Base-by-base conservation (phyloP, 1,139 yeast species). In the Yamadazyma diddensiae region DNA sequence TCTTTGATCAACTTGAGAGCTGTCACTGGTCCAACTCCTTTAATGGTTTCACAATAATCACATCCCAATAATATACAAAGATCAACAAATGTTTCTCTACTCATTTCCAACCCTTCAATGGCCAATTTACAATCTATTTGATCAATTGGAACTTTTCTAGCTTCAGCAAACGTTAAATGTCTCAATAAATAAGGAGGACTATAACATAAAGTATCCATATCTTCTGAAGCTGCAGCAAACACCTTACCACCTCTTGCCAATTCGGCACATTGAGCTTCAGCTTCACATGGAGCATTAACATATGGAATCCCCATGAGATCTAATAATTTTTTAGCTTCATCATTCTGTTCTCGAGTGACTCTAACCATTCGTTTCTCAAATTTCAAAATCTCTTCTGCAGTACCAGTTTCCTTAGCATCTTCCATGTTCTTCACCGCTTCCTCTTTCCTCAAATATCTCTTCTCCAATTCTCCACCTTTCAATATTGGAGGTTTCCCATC, bases 191-290 rank as follows among this genome's bases (percentile, higher is more conserved):
- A 78, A 2, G 96, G 94, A 2, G 97, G 86, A 35, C 79, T 80
- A 55, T 92, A 92, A 51, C 97, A 92, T 36, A 92, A 59, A 0
- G 98, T 94, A 60, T 92, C 99, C 98, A 92, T 92, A 75, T 92
- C 99, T 56, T 92, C 99, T 3, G 95, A 85, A 1, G 97, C 99
- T 2, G 98, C 96, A 9, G 95, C 98, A 55, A 80, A 92, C 0
- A 92, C 97, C 52, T 82, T 82, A 4, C 95, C 97, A 11, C 79
- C 77, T 39, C 79, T 76, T 2, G 97, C 97, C 36, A 92, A 63
- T 44, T 80, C 94, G 0, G 98, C 98, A 65, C 98, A 92, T 52
- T 92, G 97, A 0, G 98, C 96, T 55, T 92, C 99, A 0, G 99
- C 99, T 59, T 92, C 99, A 56, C 96, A 83, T 1, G 99, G 98